Evolutionary conservation across 495 filamentous ascomycete genomes (phyloP).

Genomic region (Penicillium cataractarum): DNA sequence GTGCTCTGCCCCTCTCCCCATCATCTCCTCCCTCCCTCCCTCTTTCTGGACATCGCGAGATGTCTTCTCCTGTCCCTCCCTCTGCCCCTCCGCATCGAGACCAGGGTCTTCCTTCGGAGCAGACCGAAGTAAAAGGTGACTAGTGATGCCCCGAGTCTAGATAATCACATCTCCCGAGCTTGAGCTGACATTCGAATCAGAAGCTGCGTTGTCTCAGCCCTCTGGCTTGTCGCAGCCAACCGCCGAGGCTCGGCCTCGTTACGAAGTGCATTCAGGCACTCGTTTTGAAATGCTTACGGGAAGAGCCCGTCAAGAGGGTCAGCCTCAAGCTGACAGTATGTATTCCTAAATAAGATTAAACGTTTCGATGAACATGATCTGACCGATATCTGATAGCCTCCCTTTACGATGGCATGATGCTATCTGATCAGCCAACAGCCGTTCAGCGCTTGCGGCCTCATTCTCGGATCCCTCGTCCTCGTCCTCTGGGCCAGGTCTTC

Average conservation of each 20-base stretch:
- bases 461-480: slow-evolving; percentile 1
- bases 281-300: background rate
- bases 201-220: slow-evolving; percentile 8
- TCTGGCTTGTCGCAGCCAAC: background rate
- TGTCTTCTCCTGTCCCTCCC: background rate
- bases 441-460: background rate
- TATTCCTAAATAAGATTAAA: background rate
- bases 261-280: background rate
- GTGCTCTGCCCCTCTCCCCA: background rate
- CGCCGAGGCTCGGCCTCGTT: background rate
- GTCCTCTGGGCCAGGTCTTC: background rate
- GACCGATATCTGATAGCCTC: background rate
- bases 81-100: no score
- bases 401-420: background rate
- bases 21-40: background rate
- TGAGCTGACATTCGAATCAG: background rate
- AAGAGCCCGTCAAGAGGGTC: background rate
- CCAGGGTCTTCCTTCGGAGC: slow-evolving; percentile 10
- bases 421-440: background rate
- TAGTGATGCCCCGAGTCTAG: background rate
- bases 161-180: background rate
- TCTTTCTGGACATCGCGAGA: background rate
- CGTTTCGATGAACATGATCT: background rate
- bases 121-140: slow-evolving; percentile 14
- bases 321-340: background rate